Base-by-base conservation (phyloP, 2,329 filamentous ascomycete genomes). In the Chalara sp. region DNA sequence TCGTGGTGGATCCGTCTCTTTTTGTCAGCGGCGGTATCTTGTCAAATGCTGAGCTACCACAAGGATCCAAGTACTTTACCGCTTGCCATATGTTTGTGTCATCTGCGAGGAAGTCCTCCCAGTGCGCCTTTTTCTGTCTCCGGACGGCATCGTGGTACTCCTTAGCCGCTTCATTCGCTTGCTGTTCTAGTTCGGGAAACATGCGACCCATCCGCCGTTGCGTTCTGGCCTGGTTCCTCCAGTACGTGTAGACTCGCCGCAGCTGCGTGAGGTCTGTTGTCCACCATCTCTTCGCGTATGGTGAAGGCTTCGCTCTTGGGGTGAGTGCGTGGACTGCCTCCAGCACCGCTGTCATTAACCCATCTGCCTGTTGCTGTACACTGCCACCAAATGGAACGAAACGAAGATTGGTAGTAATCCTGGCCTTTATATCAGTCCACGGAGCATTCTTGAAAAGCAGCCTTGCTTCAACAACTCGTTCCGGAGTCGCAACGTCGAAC, bases 251-350 rank as follows among this genome's bases (percentile, higher is more conserved):
- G 31, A 63, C 58, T 11, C 44, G 48, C 21, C 57, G 60, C 8
- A 66, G 57, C 42, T 63, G 53, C n/a, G 59, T 65, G 1, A 65
- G 57, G 44, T 65, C 58, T 4, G 48, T 51, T 5, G 56, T 61
- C 61, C 58, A 67, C 63, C 56, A 67, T 37, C 61, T 52, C 49
- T 67, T 67, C 42, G 57, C 53, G 45, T 64, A 61, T n/a, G 46
- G 52, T 13, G 57, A 61, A 44, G 59, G 60, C 44, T 57, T 62
- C 21, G 59, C 54, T 48, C 47, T 61, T 6, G 21, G 21, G 21
- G 21, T 21, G 21, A 21, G 21, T 21, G 21, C 21, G 3, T 21
- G 21, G 31, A 56, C 51, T 13, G 49, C 53, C 7, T 47, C 40
- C 10, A 52, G 44, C 2, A 53, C 54, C 4, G 46, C 54, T 37